Percentiles rank a stretch among this genome's conserved stretches.
Conservation (phyloP, 495 filamentous ascomycete genomes). For the Lentithecium fluviatile region DNA sequence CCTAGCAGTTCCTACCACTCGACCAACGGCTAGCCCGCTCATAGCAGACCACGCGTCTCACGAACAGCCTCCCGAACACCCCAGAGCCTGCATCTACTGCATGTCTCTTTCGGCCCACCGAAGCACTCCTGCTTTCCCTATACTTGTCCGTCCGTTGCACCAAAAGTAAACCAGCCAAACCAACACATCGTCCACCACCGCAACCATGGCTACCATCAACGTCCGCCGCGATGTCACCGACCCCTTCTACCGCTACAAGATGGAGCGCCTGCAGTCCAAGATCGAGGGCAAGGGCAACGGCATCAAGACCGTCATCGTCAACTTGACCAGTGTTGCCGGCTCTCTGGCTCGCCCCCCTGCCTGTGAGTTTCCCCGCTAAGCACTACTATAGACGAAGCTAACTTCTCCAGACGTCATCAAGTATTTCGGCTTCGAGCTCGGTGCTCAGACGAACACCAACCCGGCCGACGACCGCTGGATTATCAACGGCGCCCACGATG, state of each 20-base stretch:
- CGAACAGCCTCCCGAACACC: not conserved
- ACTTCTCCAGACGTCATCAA: constrained; percentile 78
- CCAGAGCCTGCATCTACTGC: constrained; percentile 40
- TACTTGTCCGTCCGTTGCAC: constrained; percentile 22
- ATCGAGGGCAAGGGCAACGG: constrained; percentile 99
- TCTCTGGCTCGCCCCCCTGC: constrained; percentile 88
- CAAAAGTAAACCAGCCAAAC: constrained; percentile 29
- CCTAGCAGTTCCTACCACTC: constrained; percentile 78
- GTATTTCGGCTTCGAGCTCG: constrained; percentile 98
- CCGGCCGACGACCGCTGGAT: constrained; percentile 98
- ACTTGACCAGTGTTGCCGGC: constrained; percentile 89
- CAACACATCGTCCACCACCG: constrained; percentile 42
- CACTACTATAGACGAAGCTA: not conserved
- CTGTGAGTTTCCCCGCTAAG: constrained; percentile 48
- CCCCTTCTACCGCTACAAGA: constrained; percentile 99
- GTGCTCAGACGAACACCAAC: constrained; percentile 96
- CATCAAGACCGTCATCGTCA: constrained; percentile 96
- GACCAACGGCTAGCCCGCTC: constrained; percentile 74
- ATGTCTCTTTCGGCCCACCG: constrained; percentile 43
- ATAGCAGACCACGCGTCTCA: constrained; percentile 1
- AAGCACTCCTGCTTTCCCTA: constrained; percentile 26
- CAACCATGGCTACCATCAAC: constrained; percentile 87
- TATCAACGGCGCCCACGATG: constrained; percentile 98
- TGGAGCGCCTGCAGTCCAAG: constrained; percentile 97
- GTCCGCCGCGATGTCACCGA: constrained; percentile 98